Evolutionary conservation across 768 basidiomycete genomes (phyloP), one percentile per base, ranked within the genome.

Genomic region (Trametes elegans): DNA sequence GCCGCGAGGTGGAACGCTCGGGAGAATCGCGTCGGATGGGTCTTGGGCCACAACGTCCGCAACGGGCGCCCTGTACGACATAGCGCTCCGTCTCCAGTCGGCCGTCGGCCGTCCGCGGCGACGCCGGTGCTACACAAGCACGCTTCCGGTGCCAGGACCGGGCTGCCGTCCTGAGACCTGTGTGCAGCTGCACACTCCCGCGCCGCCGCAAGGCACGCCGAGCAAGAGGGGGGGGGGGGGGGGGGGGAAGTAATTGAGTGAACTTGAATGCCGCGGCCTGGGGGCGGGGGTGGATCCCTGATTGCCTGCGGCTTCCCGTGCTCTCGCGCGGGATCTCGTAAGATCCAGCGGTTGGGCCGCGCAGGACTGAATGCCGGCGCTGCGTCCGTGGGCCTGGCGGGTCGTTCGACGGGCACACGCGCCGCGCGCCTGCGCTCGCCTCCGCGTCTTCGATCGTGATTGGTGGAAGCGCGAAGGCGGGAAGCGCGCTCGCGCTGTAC

Each of bases 261-360:
- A 42, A 36, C 26, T 43, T 36, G 40, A 42, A 21, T 32, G 32
- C 18, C 26, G 16, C n/a, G 11, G 19, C 16, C 39, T n/a, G 31
- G 31, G 34, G 49, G 49, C 40, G 39, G 27, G 39, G 26, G 54
- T 49, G 47, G 47, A 43, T 56, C 32, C 27, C 18, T 49, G 34
- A 29, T 49, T 42, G 55, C 26, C 34, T 35, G 27, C 41, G 46
- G 21, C 24, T 24, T 27, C 41, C 28, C 13, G 13, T 10, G 40
- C 31, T 43, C 28, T 29, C 32, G 51, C 38, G 28, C 55, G 55
- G 55, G 48, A 56, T 56, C 48, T 34, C 55, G 47, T 56, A 49
- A 56, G 55, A 56, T 56, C 27, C 42, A 23, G 55, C 36, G 45
- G 28, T 27, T 23, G 27, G 24, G 26, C 35, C 16, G 24, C 23